These are phyloP conservation scores for Drechslerella dactyloides DNA, from an alignment of 2,329 filamentous ascomycete species.

Conservation along the genomic window DNA sequence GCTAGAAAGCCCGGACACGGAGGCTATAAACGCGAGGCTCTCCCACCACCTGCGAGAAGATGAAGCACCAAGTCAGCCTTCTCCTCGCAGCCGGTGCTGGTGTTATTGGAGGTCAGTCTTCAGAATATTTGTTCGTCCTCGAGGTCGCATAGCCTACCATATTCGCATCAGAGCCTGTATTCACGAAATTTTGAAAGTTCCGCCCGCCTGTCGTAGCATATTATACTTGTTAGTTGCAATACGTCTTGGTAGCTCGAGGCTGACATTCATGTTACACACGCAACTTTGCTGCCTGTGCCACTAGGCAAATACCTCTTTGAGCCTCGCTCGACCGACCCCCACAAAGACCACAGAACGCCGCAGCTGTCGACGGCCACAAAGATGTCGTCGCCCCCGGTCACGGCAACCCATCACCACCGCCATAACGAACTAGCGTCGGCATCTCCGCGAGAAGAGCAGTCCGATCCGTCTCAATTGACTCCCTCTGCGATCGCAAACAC, in stretches of 20 bases:
- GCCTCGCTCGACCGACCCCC: slow-evolving; percentile 21
- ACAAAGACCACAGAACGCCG: slow-evolving; percentile 20
- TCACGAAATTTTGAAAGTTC: too few species aligned
- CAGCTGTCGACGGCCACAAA: not conserved
- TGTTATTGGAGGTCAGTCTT: slow-evolving; percentile 46
- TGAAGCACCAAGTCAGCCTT: slow-evolving; percentile 33
- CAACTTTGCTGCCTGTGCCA: slow-evolving; percentile 5
- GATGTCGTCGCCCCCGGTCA: slow-evolving; percentile 14
- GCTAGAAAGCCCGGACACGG: slow-evolving; percentile 10
- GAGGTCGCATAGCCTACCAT: too few species aligned
- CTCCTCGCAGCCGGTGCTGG: slow-evolving; percentile 38
- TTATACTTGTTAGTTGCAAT: too few species aligned
- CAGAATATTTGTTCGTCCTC: slow-evolving; percentile 13
- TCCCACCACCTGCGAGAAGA: slow-evolving; percentile 26
- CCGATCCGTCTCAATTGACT: slow-evolving; percentile 13
- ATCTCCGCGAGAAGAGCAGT: not conserved
- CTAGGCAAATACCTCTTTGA: slow-evolving; percentile 48
- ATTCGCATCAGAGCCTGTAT: too few species aligned
- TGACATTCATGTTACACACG: not conserved
- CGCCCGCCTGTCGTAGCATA: too few species aligned
- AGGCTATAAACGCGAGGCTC: slow-evolving; percentile 25
- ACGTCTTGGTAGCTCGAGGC: not conserved
- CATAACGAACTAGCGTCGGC: slow-evolving; percentile 10
- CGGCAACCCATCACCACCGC: slow-evolving; percentile 9
- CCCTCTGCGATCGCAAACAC: slow-evolving; percentile 47